Base-by-base conservation (phyloP, 164 flowering plant genomes). In the Euptelea pleiosperma region DNA sequence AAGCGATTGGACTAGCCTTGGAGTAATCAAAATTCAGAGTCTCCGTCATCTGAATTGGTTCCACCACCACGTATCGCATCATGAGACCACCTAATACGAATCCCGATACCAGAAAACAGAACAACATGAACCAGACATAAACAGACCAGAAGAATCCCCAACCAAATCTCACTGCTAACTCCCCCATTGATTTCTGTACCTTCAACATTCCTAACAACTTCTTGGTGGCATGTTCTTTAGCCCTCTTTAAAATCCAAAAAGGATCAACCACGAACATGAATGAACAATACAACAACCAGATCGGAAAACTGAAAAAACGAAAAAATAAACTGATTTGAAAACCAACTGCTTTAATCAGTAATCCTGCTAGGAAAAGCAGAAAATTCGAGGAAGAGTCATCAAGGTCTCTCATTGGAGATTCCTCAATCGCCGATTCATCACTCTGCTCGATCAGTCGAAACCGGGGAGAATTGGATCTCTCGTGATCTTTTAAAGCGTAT, bases 1-100 rank as follows among this genome's bases (percentile, higher is more conserved):
- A 77, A 11, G 97, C 89, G 25, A 74, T 86, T 0, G 98, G 98
- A 46, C 78, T 81, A 21, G 45, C 56, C 73, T 75, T 77, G 0
- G 87, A 82, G 60, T 81, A 90, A 71, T 93, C 97, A 62, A 90
- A 93, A 79, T 75, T 82, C 84, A 93, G 63, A 2, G 12, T 22
- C 54, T 81, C 77, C 60, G 76, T 63, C 48, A 79, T 63, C 56
- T 58, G 77, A 18, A 84, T 53, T 0, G 96, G 98, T 70, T 88
- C 76, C 75, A 82, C 85, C 29, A 85, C 89, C 28, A 83, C 7
- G 44, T 48, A 52, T 62, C 77, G 66, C 81, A 82, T 73, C 24
- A 82, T n/a, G 15, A 84, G n/a, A 9, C 84, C 87, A 58, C 94
- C 70, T 36, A 76, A n/a, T 2, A 81, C 48, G 69, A 88, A 74